Base-by-base conservation (phyloP, 2,329 filamentous ascomycete species). In the Phialophora tarda region DNA sequence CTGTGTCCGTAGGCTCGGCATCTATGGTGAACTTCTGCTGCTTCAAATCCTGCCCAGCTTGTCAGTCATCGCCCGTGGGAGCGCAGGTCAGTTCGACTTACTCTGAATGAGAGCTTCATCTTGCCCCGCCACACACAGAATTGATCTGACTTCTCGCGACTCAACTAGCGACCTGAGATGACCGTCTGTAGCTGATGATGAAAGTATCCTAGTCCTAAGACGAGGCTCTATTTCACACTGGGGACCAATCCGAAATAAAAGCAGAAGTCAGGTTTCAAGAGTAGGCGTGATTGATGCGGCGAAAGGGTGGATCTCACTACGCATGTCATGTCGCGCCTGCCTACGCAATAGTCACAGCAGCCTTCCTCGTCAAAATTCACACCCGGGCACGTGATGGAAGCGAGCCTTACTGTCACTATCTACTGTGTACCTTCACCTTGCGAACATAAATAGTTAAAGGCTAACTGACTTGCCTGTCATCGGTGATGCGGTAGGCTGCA, bases 11-110 rank as follows among this genome's bases (percentile, higher is more conserved):
- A 71, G 93, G 92, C 80, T 98, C 93, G 77, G 93, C 92, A 74
- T 98, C 94, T 84, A 99, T 91, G 76, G 89, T 89, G 82, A 99
- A 99, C 85, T 97, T 97, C 80, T 97, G 91, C 82, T 98, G 95
- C 85, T 97, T 98, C 77, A 99, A 86, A 84, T 99, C 95, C 93
- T 97, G 62, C 69, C 60, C 57, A 44, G 50, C 54, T 54, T 14
- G 68, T 76, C 63, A 77, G 70, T 68, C 53, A 57, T 63, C 62
- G 66, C 64, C 66, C 70, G 70, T 69, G 70, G 72, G 68, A 69
- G 71, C 70, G 67, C 58, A 63, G 66, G 65, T 62, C 59, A 62
- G 63, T 61, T 56, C 65, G 64, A 71, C 74, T 62, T 78, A 88
- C 87, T 82, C 89, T 90, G 84, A 91, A 90, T 67, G 87, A 89